Base-by-base conservation (phyloP, 2,329 filamentous ascomycete species). In the Clarireedia paspali region DNA sequence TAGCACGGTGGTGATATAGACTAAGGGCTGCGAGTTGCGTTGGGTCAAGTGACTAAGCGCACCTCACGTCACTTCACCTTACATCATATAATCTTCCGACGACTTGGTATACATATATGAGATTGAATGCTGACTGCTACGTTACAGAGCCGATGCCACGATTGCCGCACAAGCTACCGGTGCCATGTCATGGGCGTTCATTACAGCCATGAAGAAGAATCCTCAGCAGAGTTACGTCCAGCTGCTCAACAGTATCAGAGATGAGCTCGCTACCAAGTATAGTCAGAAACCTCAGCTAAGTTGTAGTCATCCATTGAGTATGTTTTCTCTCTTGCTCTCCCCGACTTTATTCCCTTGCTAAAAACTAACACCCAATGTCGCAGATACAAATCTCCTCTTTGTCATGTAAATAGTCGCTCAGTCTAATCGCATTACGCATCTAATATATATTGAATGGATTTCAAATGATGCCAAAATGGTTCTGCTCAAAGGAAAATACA, bases 141-240 rank as follows among this genome's bases (percentile, higher is more conserved):
- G 50, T 50, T 49, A 55, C 65, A 95, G 91, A 57, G 88, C 90
- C 73, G 94, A 99, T 71, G 91, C 94, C 12, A 88, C 84, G 27
- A 96, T 97, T 63, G 83, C 66, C 44, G 60, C 89, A 56, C 81
- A 96, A 74, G 92, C 94, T 36, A 99, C 94, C 0, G 94, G 94
- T 55, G 94, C 94, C 71, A 97, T 99, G 94, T 96, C 91, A 3
- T 96, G 88, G 84, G 94, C 94, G 2, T 99, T 99, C 71, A 94
- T 99, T 71, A 84, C 81, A 1, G 87, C 91, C 20, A 80, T 97
- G 67, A 91, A 88, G 77, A 90, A 91, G 76, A 95, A 95, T 69
- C 90, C 90, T 0, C 87, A 95, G 70, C 94, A 97, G 76, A 96
- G 88, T 74, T 99, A 99, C 69, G 89, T 97, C 50, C 86, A 96